Evolutionary conservation across 345 rosid genomes (phyloP), one percentile per base, ranked within the genome.

Genomic region (Camelina sativa): DNA sequence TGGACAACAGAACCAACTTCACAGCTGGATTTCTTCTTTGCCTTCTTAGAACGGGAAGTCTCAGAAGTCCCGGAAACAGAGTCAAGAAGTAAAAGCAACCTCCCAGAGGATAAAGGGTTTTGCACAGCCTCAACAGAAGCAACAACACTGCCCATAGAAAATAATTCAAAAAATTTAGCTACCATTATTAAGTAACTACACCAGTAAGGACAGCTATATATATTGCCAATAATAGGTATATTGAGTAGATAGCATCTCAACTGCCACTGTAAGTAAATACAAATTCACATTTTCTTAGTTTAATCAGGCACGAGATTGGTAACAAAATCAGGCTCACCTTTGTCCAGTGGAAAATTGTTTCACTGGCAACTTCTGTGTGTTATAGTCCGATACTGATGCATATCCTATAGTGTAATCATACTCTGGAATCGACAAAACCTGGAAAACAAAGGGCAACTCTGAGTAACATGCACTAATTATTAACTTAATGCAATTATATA

Each of bases 401-500:
- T 83, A 92, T 55, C 99, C 99, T 69, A 95, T 82, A 15, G 87
- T 82, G 80, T 81, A 75, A 74, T 86, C 76, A 81, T 82, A 82
- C 75, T 89, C 97, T 3, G 97, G 97, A 78, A 95, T 75, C 16
- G 96, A 88, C 80, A 95, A 82, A 81, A 95, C 95, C 99, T 95
- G 96, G 19, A 63, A 61, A 38, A 75, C 69, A 65, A 65, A 11
- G 70, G 55, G 37, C 8, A 60, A 30, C 46, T 65, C 53, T 71
- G 76, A 68, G 74, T 65, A 43, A 48, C 70, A 72, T 72, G 79
- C 73, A 77, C 35, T 41, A 17, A 63, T 80, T 17, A 68, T 35
- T 20, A 77, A 71, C 55, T 37, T 20, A 34, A 25, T 35, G 51
- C 67, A 56, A 58, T 40, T 15, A 62, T 67, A 43, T 3, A 84